Evolutionary conservation across 345 rosid species (phyloP), one percentile per base, ranked within the genome.

Genomic region (Eucalyptus sp.): DNA sequence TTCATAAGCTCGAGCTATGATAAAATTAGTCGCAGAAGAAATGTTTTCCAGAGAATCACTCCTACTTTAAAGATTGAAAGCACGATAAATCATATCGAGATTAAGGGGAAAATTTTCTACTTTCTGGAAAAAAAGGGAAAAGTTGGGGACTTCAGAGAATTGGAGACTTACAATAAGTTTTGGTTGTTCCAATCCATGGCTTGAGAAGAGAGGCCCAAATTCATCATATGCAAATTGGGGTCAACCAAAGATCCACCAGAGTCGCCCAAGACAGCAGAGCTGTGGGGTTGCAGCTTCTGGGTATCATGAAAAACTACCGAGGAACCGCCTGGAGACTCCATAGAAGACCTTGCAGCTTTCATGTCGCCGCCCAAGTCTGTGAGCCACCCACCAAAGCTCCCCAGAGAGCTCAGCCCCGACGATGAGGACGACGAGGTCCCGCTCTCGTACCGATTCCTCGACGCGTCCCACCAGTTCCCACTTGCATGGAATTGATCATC

Each of bases 181-280:
- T 95, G 98, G 87, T 95, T 97, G 88, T 95, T 96, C 99, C 99
- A 97, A 50, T 97, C 98, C 90, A 95, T 90, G 94, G 95, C 91
- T 56, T 93, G 99, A 6, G 98, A 95, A 87, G 99, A 94, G 83
- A 98, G 97, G 66, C 97, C 98, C 91, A 98, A 89, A 51, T 95
- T 96, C 97, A 98, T 98, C 96, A 97, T 94, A 41, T 97, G 97
- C 81, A 94, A 92, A 50, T 92, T 95, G 49, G 90, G 89, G 66
- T 92, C 91, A 7, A 90, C 89, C 86, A 90, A 88, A 44, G 48
- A 84, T 29, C 90, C 88, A 56, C 91, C 76, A 41, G 76, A 81
- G 52, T 89, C 90, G 87, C 76, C 91, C 80, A 91, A 88, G 29
- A 88, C 90, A 22, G 89, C 90, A 27, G 87, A 86, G 86, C 14